Conservation (phyloP, 1,139 yeast species). For the Arxiozyma bovina region DNA sequence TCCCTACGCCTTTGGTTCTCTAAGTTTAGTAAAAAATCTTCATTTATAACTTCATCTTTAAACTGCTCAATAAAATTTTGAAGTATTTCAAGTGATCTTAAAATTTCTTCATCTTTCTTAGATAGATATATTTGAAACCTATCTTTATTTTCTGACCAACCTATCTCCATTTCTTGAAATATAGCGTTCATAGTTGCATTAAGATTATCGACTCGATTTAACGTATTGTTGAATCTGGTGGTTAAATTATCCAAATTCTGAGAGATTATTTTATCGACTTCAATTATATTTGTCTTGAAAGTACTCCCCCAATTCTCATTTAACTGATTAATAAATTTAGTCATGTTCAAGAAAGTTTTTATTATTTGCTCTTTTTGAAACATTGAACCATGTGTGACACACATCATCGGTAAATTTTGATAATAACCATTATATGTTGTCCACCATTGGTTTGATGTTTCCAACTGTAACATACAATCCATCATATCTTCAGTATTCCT, state of each 20-base stretch:
- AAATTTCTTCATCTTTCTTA: not conserved
- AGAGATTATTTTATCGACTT: conserved; percentile 4
- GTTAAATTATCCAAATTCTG: conserved; percentile 3
- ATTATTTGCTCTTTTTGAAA: conserved; percentile 46
- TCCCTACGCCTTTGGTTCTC: not conserved
- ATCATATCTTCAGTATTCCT: conserved; percentile 14
- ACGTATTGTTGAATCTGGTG: not conserved
- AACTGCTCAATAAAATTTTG: conserved; percentile 1
- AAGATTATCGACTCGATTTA: not conserved
- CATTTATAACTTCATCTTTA: not conserved
- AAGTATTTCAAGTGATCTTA: not conserved
- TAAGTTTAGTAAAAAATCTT: not conserved
- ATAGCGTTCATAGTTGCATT: not conserved
- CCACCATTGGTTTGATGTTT: conserved; percentile 47
- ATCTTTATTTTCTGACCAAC: not conserved
- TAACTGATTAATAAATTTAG: conserved; percentile 29
- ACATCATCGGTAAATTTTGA: conserved; percentile 40
- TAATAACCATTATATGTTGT: conserved; percentile 54
- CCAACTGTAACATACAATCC: conserved; percentile 37
- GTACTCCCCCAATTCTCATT: conserved; percentile 13
- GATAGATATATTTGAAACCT: not conserved
- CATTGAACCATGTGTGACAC: conserved; percentile 44
- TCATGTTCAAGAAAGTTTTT: conserved; percentile 40
- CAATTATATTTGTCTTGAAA: conserved; percentile 4
- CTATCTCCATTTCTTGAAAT: not conserved